A percentile compares a stretch with the other conserved stretches of the same genome.
Evolutionary conservation across 495 filamentous ascomycete species (phyloP).

Genomic region (Daldinia childiae): DNA sequence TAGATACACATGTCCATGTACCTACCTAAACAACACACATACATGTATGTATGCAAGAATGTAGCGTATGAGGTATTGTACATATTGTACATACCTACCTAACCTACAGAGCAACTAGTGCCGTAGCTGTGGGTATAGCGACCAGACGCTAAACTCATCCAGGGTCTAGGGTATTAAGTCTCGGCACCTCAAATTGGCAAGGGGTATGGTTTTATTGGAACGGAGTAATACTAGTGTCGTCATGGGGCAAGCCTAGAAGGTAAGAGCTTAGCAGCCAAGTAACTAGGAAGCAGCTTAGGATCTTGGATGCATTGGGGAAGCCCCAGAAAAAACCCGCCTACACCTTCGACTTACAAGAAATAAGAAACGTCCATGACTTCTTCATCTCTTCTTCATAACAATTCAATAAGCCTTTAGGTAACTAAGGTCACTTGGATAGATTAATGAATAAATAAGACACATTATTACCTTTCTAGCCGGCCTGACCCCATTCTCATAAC

Average conservation of each 20-base stretch:
- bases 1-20: not conserved
- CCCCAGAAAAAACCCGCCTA: conserved; percentile 25
- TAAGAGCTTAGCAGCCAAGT: not conserved
- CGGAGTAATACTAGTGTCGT: conserved; percentile 38
- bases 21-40: too few relatives aligned
- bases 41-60: too few relatives aligned
- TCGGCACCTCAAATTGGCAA: conserved; percentile 40
- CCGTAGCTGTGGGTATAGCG: conserved; percentile 3
- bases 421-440: not conserved
- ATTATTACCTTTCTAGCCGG: not conserved
- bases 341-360: conserved; percentile 18
- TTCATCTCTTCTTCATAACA: not conserved
- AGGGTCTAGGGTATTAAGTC: conserved; percentile 20
- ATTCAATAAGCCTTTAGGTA: conserved; percentile 2
- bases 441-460: not conserved
- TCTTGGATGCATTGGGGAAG: conserved; percentile 22
- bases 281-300: not conserved
- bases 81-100: too few relatives aligned
- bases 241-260: conserved; percentile 39
- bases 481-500: not conserved
- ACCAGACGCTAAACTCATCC: conserved; percentile 9
- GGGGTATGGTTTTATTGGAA: conserved; percentile 28
- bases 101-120: conserved; percentile 10
- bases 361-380: not conserved
- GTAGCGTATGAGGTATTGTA: too few relatives aligned